Percentiles rank a stretch among this genome's conserved stretches.
phyloP scores from a whole-genome alignment of 2,329 filamentous ascomycete genomes.

The Claviceps africana region DNA sequence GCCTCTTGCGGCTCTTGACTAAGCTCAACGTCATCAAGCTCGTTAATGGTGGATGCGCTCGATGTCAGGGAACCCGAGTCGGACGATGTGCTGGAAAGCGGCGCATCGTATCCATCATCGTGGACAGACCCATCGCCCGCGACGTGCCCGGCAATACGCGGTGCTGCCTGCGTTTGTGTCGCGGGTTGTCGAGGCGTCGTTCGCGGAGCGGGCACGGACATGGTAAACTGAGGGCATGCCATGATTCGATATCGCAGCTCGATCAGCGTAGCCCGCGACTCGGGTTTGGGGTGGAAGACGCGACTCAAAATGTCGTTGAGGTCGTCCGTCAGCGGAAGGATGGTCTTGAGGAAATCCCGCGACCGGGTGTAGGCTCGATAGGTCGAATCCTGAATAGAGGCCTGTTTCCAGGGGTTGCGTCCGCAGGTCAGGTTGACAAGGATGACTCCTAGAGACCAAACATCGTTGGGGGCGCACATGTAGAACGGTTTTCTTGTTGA shows the following conservation, averaged over 20 bases:
- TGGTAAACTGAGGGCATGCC: constrained; percentile 63
- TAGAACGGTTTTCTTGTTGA: constrained; percentile 64
- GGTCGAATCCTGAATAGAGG: constrained; percentile 82
- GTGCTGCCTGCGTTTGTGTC: constrained; percentile 27
- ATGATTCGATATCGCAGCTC: constrained; percentile 68
- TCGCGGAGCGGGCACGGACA: constrained; percentile 21
- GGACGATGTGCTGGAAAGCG: constrained; percentile 37
- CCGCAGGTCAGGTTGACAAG: constrained; percentile 95
- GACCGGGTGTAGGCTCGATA: constrained; percentile 84
- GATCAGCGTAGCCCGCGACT: constrained; percentile 64
- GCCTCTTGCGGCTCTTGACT: constrained; percentile 29
- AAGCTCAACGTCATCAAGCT: constrained; percentile 34
- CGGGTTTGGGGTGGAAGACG: constrained; percentile 78
- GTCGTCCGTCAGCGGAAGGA: constrained; percentile 79
- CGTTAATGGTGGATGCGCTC: constrained; percentile 38
- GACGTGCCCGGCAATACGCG: constrained; percentile 31
- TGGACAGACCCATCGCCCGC: constrained; percentile 31
- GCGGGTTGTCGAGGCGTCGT: constrained; percentile 18
- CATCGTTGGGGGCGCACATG: constrained; percentile 84
- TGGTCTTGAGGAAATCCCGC: constrained; percentile 77
- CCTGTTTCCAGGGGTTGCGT: constrained; percentile 97
- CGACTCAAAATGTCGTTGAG: constrained; percentile 75
- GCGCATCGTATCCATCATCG: constrained; percentile 30
- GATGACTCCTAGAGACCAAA: constrained; percentile 97
- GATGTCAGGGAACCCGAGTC: constrained; percentile 43